Evolutionary conservation across 768 basidiomycete genomes (phyloP), one percentile per base, ranked within the genome.

Genomic region (Leccinum arenicola): DNA sequence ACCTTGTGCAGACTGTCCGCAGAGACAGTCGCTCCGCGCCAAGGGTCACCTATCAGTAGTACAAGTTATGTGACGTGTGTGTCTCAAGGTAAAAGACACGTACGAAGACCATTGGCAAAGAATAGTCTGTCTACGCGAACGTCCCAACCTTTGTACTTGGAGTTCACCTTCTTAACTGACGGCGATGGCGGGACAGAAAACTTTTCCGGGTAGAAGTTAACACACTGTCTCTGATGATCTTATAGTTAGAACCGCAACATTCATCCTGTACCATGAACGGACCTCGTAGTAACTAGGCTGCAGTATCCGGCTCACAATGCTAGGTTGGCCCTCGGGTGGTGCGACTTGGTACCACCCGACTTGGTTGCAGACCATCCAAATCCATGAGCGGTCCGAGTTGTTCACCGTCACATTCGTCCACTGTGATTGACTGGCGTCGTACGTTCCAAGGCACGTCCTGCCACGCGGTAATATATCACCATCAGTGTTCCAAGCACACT

Each of bases 341-440:
- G 77, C 73, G 6, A 70, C 74, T 58, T 73, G 73, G 61, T 67
- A 75, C 58, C 60, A 88, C 29, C 89, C 88, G 2, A 90, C 79
- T 73, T 90, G 81, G 64, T 87, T 88, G 65, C 89, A 90, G 5
- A 86, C 81, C 66, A 88, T 83, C 89, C 89, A 90, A 57, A 75
- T 69, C 88, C 88, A 91, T 3, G 88, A 88, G 27, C 89, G 80
- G 4, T 59, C 62, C 0, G 75, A 59, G 60, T 90, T 84, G 69
- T 88, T 74, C 36, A 89, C 71, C 6, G 75, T 70, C 3, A 77
- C 84, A 60, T 86, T 73, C 10, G 84, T 86, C 74, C 77, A 91
- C 67, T 65, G 81, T 2, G 71, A 53, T 53, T 70, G 61, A n/a
- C 62, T 75, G 1, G 72, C 35, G 58, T 82, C 60, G 55, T 81